Base-by-base conservation (phyloP, 345 rosid species). In the Populus simonii region DNA sequence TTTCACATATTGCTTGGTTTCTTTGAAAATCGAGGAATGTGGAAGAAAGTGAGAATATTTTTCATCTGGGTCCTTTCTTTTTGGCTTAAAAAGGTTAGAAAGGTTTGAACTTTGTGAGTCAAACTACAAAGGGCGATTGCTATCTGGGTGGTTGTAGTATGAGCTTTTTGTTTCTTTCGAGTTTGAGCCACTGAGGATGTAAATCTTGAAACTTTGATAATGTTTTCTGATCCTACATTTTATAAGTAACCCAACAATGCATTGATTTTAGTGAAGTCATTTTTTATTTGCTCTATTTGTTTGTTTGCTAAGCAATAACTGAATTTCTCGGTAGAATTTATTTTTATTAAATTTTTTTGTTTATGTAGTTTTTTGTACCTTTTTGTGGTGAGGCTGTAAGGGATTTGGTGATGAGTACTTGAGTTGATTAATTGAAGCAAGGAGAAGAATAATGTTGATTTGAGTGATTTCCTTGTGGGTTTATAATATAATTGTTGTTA, bases 301-400 rank as follows among this genome's bases (percentile, higher is more conserved):
- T n/a, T 20, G 20, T 31, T 15, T 8, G 49, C 15, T 22, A 36
- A 47, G 18, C 31, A 13, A 18, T 15, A 43, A 17, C 7, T 17
- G 13, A 43, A 43, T 13, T 25, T 35, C 69, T 22, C 27, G 23
- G 66, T 29, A 62, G 66, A 83, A 5, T 89, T 89, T 77, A 73
- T 43, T 43, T 2, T 11, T 43, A 10, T 41, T 11, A 38, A 7
- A 7, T 38, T 43, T 10, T 43, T 43, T 43, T 11, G 4, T 43
- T 43, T 43, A 43, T 43, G 47, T 43, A 43, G 47, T 43, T 43
- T 41, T 43, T 43, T 43, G 47, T 3, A 43, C 47, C 47, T 43
- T 43, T 43, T 43, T 43, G 47, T 43, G 47, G 15, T 43, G 47
- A 11, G 47, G 47, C 47, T 43, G 15, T 43, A 11, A 43, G 47